Percentiles rank a stretch among this genome's conserved stretches.
phyloP scores from a whole-genome alignment of 2,329 filamentous ascomycete species.

The Emergomyces pasteurianus region DNA sequence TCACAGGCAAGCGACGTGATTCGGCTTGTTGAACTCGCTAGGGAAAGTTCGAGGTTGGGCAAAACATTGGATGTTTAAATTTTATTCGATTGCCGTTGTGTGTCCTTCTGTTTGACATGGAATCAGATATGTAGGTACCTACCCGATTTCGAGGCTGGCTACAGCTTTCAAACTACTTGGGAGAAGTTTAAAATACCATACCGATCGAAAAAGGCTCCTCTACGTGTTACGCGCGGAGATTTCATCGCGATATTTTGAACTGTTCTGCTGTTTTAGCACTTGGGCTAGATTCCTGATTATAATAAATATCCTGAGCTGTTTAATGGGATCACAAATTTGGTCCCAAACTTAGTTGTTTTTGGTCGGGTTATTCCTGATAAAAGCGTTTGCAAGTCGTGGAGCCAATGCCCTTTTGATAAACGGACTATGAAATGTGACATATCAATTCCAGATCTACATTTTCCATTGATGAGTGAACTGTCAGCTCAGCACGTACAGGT shows the following conservation, averaged over 20 bases:
- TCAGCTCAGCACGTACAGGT: not conserved
- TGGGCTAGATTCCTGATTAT: too few relatives aligned
- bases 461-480: not conserved
- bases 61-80: slow-evolving; percentile 33
- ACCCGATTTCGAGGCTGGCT: not conserved
- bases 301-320: not conserved
- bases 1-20: slow-evolving; percentile 43
- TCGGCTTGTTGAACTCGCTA: slow-evolving; percentile 44
- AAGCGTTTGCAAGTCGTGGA: not conserved
- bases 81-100: not conserved
- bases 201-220: not conserved
- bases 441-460: not conserved
- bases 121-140: not conserved
- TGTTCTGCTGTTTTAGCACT: not conserved
- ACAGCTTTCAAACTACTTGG: not conserved
- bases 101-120: not conserved
- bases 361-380: not conserved
- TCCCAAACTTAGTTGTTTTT: not conserved
- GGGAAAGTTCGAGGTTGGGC: slow-evolving; percentile 41
- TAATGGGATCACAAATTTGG: not conserved
- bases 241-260: not conserved
- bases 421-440: not conserved
- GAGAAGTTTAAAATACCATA: not conserved
- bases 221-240: not conserved
- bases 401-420: not conserved